phyloP scores from a whole-genome alignment of 208 protist species.

The Trypanosoma rangeli region DNA sequence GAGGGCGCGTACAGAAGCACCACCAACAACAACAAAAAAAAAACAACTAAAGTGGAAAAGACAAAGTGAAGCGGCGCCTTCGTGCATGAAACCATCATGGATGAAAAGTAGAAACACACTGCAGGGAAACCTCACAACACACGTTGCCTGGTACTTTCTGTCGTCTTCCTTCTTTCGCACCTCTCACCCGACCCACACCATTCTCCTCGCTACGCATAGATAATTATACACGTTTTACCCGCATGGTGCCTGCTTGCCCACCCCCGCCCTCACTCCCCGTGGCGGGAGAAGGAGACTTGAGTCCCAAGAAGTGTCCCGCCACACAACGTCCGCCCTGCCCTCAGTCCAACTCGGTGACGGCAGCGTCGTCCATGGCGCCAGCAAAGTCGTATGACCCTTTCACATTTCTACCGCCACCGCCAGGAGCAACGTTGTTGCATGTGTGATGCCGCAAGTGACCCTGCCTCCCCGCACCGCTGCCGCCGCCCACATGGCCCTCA shows the following conservation, averaged over 20 bases:
- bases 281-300: too few species aligned
- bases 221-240: not conserved
- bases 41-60: not conserved
- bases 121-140: too few species aligned
- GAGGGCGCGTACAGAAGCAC: too few species aligned
- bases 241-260: not conserved
- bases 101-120: too few species aligned
- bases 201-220: too few species aligned
- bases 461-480: not conserved
- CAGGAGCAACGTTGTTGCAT: too few species aligned
- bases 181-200: not conserved
- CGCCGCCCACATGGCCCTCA: not conserved
- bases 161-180: not conserved
- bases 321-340: not conserved
- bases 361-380: not conserved
- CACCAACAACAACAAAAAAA: not conserved
- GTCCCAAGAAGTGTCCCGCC: too few species aligned
- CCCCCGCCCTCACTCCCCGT: too few species aligned
- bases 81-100: too few species aligned
- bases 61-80: not conserved
- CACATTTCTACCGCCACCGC: not conserved
- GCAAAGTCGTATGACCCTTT: not conserved
- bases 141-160: not conserved
- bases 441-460: not conserved
- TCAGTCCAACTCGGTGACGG: not conserved